Conservation (phyloP, 805 yeast genomes). For the Metschnikowia baotianmanensis region DNA sequence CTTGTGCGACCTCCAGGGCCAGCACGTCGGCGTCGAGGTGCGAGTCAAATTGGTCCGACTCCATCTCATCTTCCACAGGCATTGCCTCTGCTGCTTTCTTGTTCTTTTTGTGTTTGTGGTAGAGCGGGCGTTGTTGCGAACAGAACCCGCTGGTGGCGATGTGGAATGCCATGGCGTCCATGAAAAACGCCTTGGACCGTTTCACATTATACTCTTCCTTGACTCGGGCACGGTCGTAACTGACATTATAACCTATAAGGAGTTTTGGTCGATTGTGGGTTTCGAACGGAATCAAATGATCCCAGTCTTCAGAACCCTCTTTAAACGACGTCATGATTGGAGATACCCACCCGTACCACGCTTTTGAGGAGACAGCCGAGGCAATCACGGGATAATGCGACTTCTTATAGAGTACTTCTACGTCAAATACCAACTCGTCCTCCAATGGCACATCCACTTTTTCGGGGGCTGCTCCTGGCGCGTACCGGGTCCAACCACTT, state of each 20-base stretch:
- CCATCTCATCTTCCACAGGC: constrained; percentile 19
- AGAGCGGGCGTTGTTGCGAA: constrained; percentile 81
- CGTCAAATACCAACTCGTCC: constrained; percentile 77
- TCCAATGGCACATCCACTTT: constrained; percentile 70
- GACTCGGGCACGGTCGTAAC: constrained; percentile 86
- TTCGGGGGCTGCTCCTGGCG: constrained; percentile 49
- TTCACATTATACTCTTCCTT: constrained; percentile 74
- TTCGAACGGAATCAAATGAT: constrained; percentile 79
- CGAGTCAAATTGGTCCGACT: constrained; percentile 1
- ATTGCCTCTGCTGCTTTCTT: constrained; percentile 19
- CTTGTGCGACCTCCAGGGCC: constrained; percentile 26
- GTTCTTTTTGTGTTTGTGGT: constrained; percentile 57
- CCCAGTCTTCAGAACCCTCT: constrained; percentile 33
- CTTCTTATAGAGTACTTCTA: constrained; percentile 77
- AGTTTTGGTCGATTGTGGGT: constrained; percentile 47
- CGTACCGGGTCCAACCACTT: constrained; percentile 84
- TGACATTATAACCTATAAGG: constrained; percentile 85
- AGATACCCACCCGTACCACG: constrained; percentile 96
- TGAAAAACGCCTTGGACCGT: constrained; percentile 67
- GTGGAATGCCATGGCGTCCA: constrained; percentile 93
- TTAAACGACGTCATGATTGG: constrained; percentile 57
- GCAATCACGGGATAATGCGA: constrained; percentile 79
- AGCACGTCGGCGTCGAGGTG: constrained; percentile 16
- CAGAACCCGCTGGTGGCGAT: constrained; percentile 90
- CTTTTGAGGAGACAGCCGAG: constrained; percentile 67